phyloP scores from a whole-genome alignment of 306 rosid genomes.

The Cicer judaicum region DNA sequence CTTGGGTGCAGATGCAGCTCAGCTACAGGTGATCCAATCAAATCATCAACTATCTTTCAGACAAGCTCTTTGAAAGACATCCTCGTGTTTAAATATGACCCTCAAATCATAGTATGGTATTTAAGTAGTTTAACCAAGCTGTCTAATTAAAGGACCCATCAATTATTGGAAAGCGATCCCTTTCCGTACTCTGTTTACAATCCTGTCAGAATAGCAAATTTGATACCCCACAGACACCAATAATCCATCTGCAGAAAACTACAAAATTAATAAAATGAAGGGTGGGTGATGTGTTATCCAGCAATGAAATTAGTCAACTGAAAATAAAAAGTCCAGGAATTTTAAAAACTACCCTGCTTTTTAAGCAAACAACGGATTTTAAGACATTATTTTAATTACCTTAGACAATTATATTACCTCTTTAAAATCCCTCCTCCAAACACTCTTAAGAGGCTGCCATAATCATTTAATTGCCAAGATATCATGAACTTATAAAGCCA shows the following conservation, averaged over 20 bases:
- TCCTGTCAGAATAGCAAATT: conserved; percentile 38
- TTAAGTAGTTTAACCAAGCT: conserved; percentile 15
- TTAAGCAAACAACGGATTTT: no score
- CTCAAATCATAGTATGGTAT: neutral
- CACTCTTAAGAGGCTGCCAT: neutral
- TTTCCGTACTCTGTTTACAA: conserved; percentile 36
- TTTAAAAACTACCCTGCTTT: no score
- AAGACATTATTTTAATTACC: no score
- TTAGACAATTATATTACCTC: no score
- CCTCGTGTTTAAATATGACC: neutral
- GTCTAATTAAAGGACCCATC: conserved; percentile 44
- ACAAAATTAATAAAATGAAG: conserved; percentile 25
- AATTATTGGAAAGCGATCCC: conserved; percentile 46
- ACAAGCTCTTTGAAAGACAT: neutral
- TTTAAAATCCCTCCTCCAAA: no score
- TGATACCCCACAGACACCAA: conserved; percentile 32
- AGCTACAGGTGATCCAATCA: no score
- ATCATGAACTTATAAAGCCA: neutral
- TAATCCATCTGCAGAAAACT: conserved; percentile 25
- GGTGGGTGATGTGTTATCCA: neutral
- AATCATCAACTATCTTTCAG: no score
- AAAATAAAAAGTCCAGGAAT: no score
- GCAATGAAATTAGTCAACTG: no score
- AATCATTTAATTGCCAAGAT: neutral
- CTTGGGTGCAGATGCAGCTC: no score